A percentile compares a stretch with the other conserved stretches of the same genome.
Conservation (phyloP, 306 rosid genomes). For the Parietaria judaica region DNA sequence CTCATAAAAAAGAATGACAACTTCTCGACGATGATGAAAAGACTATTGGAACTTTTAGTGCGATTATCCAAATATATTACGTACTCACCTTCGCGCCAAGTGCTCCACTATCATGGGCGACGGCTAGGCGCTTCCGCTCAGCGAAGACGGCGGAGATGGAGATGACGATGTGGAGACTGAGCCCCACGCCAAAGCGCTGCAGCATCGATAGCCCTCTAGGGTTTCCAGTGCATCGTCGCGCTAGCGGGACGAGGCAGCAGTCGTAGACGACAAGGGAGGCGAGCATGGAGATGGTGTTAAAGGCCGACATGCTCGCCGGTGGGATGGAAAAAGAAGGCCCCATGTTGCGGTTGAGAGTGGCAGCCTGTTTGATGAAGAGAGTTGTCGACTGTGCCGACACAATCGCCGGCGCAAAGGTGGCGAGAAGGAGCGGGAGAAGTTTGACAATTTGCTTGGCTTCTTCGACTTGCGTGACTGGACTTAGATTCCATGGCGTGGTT, state of each 20-base stretch:
- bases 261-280: constrained; percentile 42
- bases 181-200: constrained; percentile 60
- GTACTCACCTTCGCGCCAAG: too few relatives aligned
- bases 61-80: too few relatives aligned
- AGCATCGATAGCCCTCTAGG: constrained; percentile 65
- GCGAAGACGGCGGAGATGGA: constrained; percentile 35
- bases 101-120: constrained; percentile 20
- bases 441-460: constrained; percentile 70
- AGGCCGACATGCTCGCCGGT: constrained; percentile 35
- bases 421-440: constrained; percentile 45
- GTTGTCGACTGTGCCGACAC: constrained; percentile 31
- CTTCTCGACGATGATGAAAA: too few relatives aligned
- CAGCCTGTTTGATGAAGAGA: constrained; percentile 54
- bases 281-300: constrained; percentile 39
- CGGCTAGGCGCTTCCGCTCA: constrained; percentile 46
- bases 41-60: too few relatives aligned
- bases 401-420: constrained; percentile 44
- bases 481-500: constrained; percentile 44
- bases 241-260: constrained; percentile 32
- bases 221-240: constrained; percentile 38
- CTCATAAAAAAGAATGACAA: too few relatives aligned
- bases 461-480: constrained; percentile 64
- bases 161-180: constrained; percentile 30
- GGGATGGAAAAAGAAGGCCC: constrained; percentile 53
- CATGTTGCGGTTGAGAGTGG: constrained; percentile 44